Conservation (phyloP, 345 rosid species). For the Brassica incana region DNA sequence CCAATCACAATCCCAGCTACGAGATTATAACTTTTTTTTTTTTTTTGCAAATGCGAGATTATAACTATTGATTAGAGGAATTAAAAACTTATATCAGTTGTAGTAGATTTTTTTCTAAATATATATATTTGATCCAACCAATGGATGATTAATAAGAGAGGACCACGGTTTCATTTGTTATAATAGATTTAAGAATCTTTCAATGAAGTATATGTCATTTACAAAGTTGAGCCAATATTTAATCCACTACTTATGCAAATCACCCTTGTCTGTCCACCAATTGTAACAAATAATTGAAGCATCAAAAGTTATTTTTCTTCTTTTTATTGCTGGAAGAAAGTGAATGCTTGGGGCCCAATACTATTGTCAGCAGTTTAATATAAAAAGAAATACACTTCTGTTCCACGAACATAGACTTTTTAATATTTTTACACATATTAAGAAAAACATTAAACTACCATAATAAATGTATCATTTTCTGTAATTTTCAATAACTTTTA, state of each 20-base stretch:
- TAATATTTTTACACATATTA: neutral
- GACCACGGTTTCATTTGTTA: neutral
- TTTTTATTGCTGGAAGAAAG: too few relatives aligned
- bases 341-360: too few relatives aligned
- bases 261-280: constrained; percentile 10
- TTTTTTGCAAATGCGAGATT: too few relatives aligned
- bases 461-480: too few relatives aligned
- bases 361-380: too few relatives aligned
- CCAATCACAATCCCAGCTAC: neutral
- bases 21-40: neutral
- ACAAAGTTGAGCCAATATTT: neutral
- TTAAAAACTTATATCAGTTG: neutral
- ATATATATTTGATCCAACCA: neutral
- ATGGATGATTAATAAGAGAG: neutral
- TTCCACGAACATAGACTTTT: too few relatives aligned
- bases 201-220: neutral
- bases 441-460: too few relatives aligned
- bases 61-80: neutral
- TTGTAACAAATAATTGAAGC: constrained; percentile 14
- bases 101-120: neutral
- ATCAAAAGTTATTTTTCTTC: neutral
- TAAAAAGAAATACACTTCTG: too few relatives aligned
- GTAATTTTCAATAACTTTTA: neutral
- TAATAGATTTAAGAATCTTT: neutral
- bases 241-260: neutral